Evolutionary conservation across 2,329 filamentous ascomycete genomes (phyloP).

Genomic region (Trichoderma koningii): DNA sequence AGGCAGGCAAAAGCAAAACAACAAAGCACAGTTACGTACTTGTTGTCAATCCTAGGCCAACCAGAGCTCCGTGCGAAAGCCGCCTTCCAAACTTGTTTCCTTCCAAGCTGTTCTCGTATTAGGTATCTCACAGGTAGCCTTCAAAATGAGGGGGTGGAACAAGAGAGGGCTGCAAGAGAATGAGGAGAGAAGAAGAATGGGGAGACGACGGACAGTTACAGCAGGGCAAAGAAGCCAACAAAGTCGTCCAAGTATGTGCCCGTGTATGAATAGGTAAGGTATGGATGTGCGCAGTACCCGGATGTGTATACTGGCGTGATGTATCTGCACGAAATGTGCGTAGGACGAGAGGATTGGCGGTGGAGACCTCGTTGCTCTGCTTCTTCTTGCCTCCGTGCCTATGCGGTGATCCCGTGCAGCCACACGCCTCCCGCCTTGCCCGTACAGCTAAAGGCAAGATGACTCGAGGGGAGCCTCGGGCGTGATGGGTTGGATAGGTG

Average conservation of each 20-base stretch:
- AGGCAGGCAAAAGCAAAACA: background rate
- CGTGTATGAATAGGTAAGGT: constrained; percentile 2
- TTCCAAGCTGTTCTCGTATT: background rate
- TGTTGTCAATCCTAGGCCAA: background rate
- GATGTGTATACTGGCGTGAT: no score
- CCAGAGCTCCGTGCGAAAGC: background rate
- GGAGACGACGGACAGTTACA: background rate
- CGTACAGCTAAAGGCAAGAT: no score
- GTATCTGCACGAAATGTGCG: background rate
- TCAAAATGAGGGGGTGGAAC: background rate
- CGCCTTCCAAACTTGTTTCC: background rate
- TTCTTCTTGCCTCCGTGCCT: no score
- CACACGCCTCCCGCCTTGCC: no score
- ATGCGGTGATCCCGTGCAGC: no score
- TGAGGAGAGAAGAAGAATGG: background rate
- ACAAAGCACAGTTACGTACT: no score
- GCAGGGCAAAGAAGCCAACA: background rate
- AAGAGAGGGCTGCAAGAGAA: constrained; percentile 5
- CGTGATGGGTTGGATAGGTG: no score
- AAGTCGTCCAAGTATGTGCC: background rate
- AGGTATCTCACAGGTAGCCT: background rate
- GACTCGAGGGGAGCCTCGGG: no score
- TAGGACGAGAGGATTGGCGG: constrained; percentile 17
- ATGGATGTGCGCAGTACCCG: background rate
- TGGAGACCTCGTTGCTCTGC: background rate